Conservation (phyloP, 2,329 filamentous ascomycete species). For the Xenoacremonium recifei region DNA sequence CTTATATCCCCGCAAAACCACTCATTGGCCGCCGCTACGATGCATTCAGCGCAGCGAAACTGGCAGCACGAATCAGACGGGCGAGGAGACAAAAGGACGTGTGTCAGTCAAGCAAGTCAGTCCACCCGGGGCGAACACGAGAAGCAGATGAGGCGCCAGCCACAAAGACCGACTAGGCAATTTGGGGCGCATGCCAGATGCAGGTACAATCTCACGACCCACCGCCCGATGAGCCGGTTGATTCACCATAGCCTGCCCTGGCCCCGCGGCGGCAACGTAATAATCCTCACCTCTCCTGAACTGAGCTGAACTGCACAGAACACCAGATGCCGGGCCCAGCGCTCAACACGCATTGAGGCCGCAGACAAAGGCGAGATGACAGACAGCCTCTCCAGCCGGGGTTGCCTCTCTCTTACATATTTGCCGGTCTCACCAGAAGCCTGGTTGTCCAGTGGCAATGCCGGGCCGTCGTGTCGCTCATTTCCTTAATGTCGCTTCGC, state of each 20-base stretch:
- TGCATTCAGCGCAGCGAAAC: neutral
- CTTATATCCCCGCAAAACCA: slow-evolving; percentile 5
- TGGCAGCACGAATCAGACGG: neutral
- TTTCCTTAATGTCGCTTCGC: slow-evolving; percentile 24
- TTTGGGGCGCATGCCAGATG: slow-evolving; percentile 24
- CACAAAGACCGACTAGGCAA: slow-evolving; percentile 18
- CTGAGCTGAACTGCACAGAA: neutral
- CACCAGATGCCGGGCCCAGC: slow-evolving; percentile 1
- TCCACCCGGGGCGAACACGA: slow-evolving; percentile 9
- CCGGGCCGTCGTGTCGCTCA: slow-evolving; percentile 1
- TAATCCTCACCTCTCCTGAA: too few species aligned
- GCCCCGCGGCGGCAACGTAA: too few species aligned
- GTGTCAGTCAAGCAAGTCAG: neutral
- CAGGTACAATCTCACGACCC: slow-evolving; percentile 32
- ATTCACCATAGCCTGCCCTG: slow-evolving; percentile 10
- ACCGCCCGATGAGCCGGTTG: slow-evolving; percentile 23
- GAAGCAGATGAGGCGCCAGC: slow-evolving; percentile 14
- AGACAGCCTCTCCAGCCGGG: slow-evolving; percentile 21
- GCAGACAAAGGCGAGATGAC: slow-evolving; percentile 6
- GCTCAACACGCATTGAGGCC: neutral
- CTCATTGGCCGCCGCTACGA: neutral
- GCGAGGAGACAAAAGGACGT: slow-evolving; percentile 1
- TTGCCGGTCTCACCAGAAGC: slow-evolving; percentile 3
- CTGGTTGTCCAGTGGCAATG: neutral
- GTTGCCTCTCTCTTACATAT: slow-evolving; percentile 7